Evolutionary conservation across 73 alveolate species (phyloP), one percentile per base, ranked within the genome.

Genomic region (Urostyla sp.): DNA sequence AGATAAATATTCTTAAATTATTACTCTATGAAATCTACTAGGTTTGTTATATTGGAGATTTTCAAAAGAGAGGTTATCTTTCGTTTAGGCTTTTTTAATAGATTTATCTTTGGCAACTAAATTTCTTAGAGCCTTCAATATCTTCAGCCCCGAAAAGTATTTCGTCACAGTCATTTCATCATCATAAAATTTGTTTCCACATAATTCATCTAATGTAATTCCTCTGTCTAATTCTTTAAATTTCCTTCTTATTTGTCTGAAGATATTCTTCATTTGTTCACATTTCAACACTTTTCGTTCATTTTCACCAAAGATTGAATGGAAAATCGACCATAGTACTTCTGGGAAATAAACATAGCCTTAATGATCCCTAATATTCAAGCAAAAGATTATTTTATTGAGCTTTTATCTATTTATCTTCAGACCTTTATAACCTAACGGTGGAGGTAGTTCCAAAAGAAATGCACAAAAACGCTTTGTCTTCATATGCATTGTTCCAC

Each of bases 261-360:
- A 23, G 24, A 81, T 67, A 37, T 67, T 53, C 10, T 8, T 11
- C 5, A 81, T 79, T 51, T 78, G 53, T 28, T 66, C 85, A 36
- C 91, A 81, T 27, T 81, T 81, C 35, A 67, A 44, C 5, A 80
- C 93, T 31, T 75, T 27, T 40, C 69, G 83, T 23, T 80, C 87
- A 60, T 85, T 80, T 49, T 60, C 61, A 7, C 95, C 95, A 51
- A 58, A 45, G 5, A 88, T 38, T 0, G 90, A 78, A 26, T 60
- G 84, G 38, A 90, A 73, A 0, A 88, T 72, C 5, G 87, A 43
- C 87, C 92, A 88, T 85, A 88, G 30, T 7, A 84, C 90, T 49
- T 88, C 95, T 8, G 90, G 86, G 67, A 84, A 88, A 40, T 84
- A 58, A 2, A 88, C 95, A 26, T 40, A 27, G 0, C 90, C 92